Conservation (phyloP, 2,329 filamentous ascomycete species). For the Colletotrichum truncatum region DNA sequence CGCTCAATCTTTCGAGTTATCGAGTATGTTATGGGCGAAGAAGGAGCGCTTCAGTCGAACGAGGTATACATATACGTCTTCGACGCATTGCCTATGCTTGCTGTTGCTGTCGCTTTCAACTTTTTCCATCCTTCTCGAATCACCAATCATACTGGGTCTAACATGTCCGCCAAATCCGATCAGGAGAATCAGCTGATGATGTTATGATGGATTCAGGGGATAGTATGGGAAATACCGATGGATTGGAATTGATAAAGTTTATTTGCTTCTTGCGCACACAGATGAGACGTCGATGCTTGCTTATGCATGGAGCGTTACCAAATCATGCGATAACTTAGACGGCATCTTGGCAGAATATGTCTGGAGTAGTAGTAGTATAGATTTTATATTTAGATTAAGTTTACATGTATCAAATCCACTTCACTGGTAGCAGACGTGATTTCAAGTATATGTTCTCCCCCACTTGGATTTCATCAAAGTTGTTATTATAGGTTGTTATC, state of each 20-base stretch:
- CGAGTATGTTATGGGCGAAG: constrained; percentile 49
- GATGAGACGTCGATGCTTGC: no score
- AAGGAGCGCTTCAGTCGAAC: constrained; percentile 41
- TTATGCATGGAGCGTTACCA: no score
- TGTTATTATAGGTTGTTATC: no score
- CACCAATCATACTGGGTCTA: not conserved
- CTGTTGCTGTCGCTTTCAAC: constrained; percentile 32
- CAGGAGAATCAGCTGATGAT: not conserved
- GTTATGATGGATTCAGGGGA: not conserved
- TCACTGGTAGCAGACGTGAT: no score
- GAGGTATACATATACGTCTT: constrained; percentile 48
- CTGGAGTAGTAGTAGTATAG: no score
- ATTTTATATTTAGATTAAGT: no score
- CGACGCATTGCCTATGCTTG: constrained; percentile 46
- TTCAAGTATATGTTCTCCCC: no score
- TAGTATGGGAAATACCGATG: not conserved
- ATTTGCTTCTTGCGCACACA: no score
- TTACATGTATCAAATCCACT: no score
- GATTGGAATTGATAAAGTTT: not conserved
- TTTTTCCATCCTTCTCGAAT: constrained; percentile 23
- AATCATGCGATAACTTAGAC: no score
- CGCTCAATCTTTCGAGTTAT: constrained; percentile 50
- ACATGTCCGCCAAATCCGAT: not conserved
- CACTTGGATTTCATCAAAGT: no score
- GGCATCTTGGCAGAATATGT: no score